Evolutionary conservation across 1,284 basidiomycete genomes (phyloP).

Genomic region (Anthracocystis panici-leucophaei): DNA sequence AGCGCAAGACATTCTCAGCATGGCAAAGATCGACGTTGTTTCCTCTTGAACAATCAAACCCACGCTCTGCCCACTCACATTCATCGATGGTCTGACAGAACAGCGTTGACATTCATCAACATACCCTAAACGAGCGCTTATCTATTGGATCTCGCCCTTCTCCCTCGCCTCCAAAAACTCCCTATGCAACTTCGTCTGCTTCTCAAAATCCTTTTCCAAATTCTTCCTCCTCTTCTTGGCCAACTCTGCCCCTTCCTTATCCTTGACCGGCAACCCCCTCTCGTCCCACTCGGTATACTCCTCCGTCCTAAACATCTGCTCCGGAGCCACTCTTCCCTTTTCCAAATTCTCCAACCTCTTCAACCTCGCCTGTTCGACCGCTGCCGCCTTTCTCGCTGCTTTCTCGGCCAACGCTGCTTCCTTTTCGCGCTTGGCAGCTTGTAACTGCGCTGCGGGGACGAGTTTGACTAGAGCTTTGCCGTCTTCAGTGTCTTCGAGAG

Average conservation of each 20-base stretch:
- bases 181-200: conserved; percentile 73
- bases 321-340: conserved; percentile 82
- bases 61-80: too few species aligned
- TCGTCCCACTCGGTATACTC: conserved; percentile 83
- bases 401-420: conserved; percentile 81
- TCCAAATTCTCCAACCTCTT: conserved; percentile 84
- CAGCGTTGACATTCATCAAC: neutral
- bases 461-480: conserved; percentile 87
- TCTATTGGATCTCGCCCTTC: conserved; percentile 57
- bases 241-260: conserved; percentile 84
- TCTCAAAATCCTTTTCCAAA: conserved; percentile 80
- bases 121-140: neutral
- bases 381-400: conserved; percentile 82
- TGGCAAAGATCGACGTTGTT: conserved; percentile 30
- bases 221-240: conserved; percentile 87
- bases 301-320: conserved; percentile 80
- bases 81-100: neutral
- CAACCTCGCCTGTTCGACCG: conserved; percentile 78
- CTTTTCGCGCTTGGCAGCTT: conserved; percentile 89
- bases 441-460: conserved; percentile 84
- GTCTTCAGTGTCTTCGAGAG: conserved; percentile 91
- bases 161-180: conserved; percentile 62
- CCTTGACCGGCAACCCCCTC: conserved; percentile 83
- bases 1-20: conserved; percentile 23
- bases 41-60: conserved; percentile 2